Conservation (phyloP, 2,329 filamentous ascomycete genomes). For the Cadophora sp. region DNA sequence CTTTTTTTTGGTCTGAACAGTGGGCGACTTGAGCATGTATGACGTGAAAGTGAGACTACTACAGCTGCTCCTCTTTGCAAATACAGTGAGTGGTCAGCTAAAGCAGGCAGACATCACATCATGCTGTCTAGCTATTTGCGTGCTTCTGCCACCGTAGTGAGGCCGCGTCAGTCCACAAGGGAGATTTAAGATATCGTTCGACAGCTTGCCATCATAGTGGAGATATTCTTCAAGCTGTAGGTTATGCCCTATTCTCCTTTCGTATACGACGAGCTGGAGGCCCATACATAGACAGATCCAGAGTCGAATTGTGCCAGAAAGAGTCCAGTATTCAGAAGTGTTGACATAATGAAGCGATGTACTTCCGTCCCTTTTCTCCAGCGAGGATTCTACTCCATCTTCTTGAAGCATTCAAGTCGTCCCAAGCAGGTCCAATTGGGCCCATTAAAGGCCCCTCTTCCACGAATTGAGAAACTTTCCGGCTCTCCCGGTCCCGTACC, state of each 20-base stretch:
- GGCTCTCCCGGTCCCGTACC: not conserved
- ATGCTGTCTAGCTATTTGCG: not conserved
- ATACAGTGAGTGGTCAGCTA: not conserved
- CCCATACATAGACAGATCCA: not conserved
- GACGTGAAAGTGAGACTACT: too few relatives aligned
- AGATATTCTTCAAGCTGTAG: not conserved
- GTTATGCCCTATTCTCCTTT: not conserved
- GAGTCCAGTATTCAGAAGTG: not conserved
- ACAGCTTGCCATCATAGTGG: not conserved
- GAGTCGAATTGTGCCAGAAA: too few relatives aligned
- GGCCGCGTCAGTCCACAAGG: not conserved
- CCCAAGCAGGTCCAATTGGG: not conserved
- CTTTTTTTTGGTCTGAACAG: not conserved
- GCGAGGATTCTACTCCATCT: not conserved
- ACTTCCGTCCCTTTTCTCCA: not conserved
- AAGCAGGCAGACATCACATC: not conserved
- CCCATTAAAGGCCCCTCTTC: slow-evolving; percentile 1
- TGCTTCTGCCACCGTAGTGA: not conserved
- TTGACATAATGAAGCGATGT: not conserved
- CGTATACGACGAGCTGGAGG: not conserved
- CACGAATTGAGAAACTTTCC: not conserved
- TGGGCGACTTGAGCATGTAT: not conserved
- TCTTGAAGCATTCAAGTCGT: not conserved
- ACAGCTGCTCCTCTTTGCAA: not conserved
- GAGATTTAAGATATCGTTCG: not conserved